These are phyloP conservation scores for Perilla frutescens DNA, from an alignment of 257 asterid species.

Conservation along the genomic window DNA sequence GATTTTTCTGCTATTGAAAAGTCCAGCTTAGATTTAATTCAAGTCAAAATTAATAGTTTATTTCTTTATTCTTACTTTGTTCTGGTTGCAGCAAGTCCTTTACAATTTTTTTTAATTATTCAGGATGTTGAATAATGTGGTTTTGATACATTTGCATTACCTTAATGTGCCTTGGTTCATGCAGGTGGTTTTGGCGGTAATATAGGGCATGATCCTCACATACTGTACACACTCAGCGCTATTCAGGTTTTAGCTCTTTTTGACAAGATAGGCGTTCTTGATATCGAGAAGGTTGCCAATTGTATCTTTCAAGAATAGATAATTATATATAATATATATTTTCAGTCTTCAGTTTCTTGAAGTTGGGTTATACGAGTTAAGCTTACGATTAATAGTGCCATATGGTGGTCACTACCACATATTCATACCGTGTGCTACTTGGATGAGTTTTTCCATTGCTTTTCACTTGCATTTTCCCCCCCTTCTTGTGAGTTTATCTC, in stretches of 20 bases:
- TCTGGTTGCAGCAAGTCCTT: neutral
- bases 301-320: slow-evolving; percentile 67
- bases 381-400: neutral
- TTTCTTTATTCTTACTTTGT: neutral
- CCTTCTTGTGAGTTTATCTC: neutral
- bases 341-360: slow-evolving; percentile 23
- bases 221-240: slow-evolving; percentile 85
- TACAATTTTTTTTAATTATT: neutral
- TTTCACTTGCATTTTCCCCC: slow-evolving; percentile 19
- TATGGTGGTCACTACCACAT: slow-evolving; percentile 2
- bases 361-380: slow-evolving; percentile 10
- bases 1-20: slow-evolving; percentile 8
- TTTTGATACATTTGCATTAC: slow-evolving; percentile 13
- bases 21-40: neutral
- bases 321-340: neutral
- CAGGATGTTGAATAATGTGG: neutral
- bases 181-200: slow-evolving; percentile 98
- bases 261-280: slow-evolving; percentile 77
- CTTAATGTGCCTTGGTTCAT: slow-evolving; percentile 17
- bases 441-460: slow-evolving; percentile 5
- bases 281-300: slow-evolving; percentile 70
- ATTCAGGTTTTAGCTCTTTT: slow-evolving; percentile 91
- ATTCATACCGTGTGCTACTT: neutral
- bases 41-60: neutral
- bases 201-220: slow-evolving; percentile 90